phyloP scores from a whole-genome alignment of 495 filamentous ascomycete species.

The Hypoxylon subgilvum region DNA sequence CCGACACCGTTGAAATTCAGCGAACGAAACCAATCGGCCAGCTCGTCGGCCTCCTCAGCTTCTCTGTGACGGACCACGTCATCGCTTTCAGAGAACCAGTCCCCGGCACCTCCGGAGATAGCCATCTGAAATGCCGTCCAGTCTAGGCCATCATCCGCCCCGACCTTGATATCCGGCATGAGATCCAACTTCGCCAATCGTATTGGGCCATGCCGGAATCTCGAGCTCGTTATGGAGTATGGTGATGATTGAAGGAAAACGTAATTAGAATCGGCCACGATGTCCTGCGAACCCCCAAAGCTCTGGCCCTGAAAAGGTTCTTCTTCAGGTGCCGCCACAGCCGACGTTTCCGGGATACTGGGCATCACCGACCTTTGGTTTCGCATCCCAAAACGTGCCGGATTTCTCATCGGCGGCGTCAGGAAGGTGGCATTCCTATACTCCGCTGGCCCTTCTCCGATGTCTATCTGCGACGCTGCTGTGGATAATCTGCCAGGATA shows the following conservation, averaged over 20 bases:
- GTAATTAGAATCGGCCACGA: constrained; percentile 43
- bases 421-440: constrained; percentile 34
- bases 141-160: constrained; percentile 56
- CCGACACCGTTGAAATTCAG: constrained; percentile 50
- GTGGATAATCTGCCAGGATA: constrained; percentile 10
- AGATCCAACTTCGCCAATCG: constrained; percentile 50
- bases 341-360: constrained; percentile 50
- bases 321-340: constrained; percentile 13
- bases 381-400: constrained; percentile 27
- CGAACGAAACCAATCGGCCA: constrained; percentile 51
- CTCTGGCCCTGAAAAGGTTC: constrained; percentile 29
- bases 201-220: constrained; percentile 57
- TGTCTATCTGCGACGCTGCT: constrained; percentile 13
- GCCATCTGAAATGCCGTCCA: constrained; percentile 66
- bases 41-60: constrained; percentile 48
- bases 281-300: constrained; percentile 21
- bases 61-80: constrained; percentile 49
- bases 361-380: constrained; percentile 44
- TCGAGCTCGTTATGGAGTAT: constrained; percentile 49
- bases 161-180: constrained; percentile 44
- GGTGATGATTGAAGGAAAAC: constrained; percentile 51
- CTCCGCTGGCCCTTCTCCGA: constrained; percentile 27
- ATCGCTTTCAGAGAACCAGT: constrained; percentile 51
- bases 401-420: constrained; percentile 39
- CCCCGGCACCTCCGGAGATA: constrained; percentile 55